These are phyloP conservation scores for Monosporascus cannonballus DNA, from an alignment of 2,329 filamentous ascomycete genomes.

Conservation along the genomic window DNA sequence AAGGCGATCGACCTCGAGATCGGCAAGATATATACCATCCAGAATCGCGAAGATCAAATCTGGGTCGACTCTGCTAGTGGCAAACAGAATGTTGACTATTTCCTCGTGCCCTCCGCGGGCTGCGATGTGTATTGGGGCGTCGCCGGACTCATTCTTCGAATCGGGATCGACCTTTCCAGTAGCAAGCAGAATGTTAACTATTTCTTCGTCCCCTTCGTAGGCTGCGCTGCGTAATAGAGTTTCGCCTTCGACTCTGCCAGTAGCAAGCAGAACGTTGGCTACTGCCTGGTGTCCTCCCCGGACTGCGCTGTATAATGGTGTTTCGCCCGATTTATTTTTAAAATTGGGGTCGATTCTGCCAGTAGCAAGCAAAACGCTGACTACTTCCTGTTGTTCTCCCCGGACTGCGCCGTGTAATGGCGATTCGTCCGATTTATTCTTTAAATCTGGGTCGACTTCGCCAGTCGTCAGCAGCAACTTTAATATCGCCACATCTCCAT, in stretches of 20 bases:
- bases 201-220: rapidly evolving
- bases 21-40: constrained; percentile 48
- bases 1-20: constrained; percentile 80
- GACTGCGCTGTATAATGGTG: neutral
- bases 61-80: too few relatives aligned
- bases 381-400: neutral
- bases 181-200: too few relatives aligned
- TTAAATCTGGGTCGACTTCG: neutral
- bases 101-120: too few relatives aligned
- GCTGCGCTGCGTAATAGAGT: neutral
- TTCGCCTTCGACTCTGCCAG: neutral
- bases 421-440: neutral
- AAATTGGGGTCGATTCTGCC: neutral
- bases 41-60: too few relatives aligned
- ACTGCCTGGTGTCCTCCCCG: too few relatives aligned
- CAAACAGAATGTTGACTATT: too few relatives aligned
- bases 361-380: too few relatives aligned
- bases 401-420: neutral
- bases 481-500: neutral
- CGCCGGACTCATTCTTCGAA: too few relatives aligned
- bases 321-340: neutral
- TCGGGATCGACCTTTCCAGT: too few relatives aligned
- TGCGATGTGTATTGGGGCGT: too few relatives aligned
- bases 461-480: too few relatives aligned
- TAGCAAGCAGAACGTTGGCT: too few relatives aligned